These are phyloP conservation scores for Boechera stricta DNA, from an alignment of 345 rosid genomes.

Conservation along the genomic window DNA sequence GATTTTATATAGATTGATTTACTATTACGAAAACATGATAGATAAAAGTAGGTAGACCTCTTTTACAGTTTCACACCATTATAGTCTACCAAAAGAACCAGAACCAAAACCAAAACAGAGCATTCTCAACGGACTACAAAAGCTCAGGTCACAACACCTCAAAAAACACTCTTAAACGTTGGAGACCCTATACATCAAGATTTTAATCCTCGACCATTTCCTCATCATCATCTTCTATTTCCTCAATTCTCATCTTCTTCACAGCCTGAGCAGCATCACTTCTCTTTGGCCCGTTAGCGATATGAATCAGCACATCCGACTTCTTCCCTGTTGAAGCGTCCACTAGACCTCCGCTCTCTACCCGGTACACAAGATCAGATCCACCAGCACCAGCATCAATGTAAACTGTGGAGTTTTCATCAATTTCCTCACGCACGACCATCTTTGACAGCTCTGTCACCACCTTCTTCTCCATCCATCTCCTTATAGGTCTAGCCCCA, in stretches of 20 bases:
- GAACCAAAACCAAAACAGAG: conserved; percentile 4
- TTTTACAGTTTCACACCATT: conserved; percentile 16
- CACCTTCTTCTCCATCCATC: conserved; percentile 95
- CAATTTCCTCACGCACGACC: conserved; percentile 84
- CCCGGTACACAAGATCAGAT: conserved; percentile 52
- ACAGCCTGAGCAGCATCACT: conserved; percentile 79
- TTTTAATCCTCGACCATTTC: conserved; percentile 49
- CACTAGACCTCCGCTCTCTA: conserved; percentile 84
- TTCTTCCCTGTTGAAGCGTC: conserved; percentile 75
- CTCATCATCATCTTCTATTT: conserved; percentile 69
- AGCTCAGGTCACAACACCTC: background rate
- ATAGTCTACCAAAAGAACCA: background rate
- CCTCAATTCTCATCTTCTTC: conserved; percentile 92
- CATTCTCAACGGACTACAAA: background rate
- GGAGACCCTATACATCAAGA: background rate
- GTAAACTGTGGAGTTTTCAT: conserved; percentile 82
- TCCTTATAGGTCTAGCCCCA: conserved; percentile 89
- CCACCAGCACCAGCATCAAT: conserved; percentile 64
- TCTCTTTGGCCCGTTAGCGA: conserved; percentile 50
- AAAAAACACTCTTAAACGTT: background rate
- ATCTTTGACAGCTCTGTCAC: conserved; percentile 85
- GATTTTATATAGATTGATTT: background rate
- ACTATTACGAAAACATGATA: background rate
- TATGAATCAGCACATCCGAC: conserved; percentile 67
- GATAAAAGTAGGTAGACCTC: background rate